A percentile compares a stretch with the other conserved stretches of the same genome.
phyloP scores from a whole-genome alignment of 1,284 basidiomycete species.

The Tilletiaria anomala region DNA sequence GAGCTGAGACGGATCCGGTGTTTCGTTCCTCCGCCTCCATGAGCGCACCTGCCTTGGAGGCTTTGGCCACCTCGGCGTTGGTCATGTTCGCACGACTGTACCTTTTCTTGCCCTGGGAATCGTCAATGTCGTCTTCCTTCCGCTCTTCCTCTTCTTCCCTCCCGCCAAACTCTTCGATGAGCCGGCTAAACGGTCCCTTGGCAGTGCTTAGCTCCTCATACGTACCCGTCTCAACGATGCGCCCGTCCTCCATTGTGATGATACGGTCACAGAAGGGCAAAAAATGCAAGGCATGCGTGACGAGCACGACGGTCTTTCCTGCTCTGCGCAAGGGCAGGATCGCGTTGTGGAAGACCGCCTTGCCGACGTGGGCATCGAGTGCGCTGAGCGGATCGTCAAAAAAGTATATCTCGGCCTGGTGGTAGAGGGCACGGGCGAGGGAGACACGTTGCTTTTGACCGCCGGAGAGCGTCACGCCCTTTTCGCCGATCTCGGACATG shows the following conservation, averaged over 20 bases:
- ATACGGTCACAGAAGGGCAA: constrained; percentile 51
- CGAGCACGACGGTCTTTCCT: constrained; percentile 33
- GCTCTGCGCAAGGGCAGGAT: constrained; percentile 20
- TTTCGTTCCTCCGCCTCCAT: constrained; percentile 36
- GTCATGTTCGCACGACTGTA: constrained; percentile 5
- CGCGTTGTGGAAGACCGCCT: constrained; percentile 35
- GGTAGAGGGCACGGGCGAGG: constrained; percentile 60
- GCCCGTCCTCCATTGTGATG: constrained; percentile 58
- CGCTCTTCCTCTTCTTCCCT: constrained; percentile 20
- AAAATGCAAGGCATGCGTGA: constrained; percentile 43
- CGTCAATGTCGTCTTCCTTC: constrained; percentile 19
- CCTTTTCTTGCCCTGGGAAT: constrained; percentile 2
- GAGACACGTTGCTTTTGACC: constrained; percentile 56
- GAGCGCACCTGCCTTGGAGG: constrained; percentile 12
- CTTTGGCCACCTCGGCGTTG: constrained; percentile 12
- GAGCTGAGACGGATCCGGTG: constrained; percentile 29
- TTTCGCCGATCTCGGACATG: constrained; percentile 51
- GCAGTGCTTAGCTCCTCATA: constrained; percentile 49
- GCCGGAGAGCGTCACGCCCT: constrained; percentile 43
- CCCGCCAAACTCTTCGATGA: constrained; percentile 41
- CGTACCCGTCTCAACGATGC: constrained; percentile 52
- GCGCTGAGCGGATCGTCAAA: constrained; percentile 64
- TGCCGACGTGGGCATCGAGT: constrained; percentile 38
- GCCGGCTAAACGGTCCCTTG: constrained; percentile 48
- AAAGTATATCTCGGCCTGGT: constrained; percentile 52